Conservation (phyloP, 2,329 filamentous ascomycete genomes). For the Fusarium pininemorale region DNA sequence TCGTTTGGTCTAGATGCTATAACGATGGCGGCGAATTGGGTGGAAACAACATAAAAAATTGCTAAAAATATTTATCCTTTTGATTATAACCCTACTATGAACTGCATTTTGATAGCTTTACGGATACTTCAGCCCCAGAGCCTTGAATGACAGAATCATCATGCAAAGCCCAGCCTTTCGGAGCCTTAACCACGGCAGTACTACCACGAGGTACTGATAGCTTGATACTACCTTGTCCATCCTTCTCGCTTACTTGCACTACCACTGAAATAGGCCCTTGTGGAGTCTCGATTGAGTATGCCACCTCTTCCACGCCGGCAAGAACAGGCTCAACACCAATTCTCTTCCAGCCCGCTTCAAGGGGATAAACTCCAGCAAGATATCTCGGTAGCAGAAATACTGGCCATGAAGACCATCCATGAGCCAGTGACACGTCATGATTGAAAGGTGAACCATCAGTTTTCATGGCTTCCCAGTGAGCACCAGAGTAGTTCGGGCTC, state of each 20-base stretch:
- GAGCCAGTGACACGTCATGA: not conserved
- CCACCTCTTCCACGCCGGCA: not conserved
- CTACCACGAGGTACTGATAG: not conserved
- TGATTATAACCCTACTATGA: too few relatives aligned
- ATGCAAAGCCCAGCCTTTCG: not conserved
- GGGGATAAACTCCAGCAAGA: not conserved
- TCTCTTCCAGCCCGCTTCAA: not conserved
- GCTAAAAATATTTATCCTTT: too few relatives aligned
- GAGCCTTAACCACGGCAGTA: not conserved
- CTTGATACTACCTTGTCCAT: not conserved
- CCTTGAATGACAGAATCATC: not conserved
- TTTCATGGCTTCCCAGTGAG: slow-evolving; percentile 2
- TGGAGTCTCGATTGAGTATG: not conserved
- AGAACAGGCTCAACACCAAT: slow-evolving; percentile 1
- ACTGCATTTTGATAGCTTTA: not conserved
- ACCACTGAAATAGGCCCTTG: fast-evolving
- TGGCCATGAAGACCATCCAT: slow-evolving; percentile 8
- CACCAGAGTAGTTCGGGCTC: not conserved
- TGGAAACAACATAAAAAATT: too few relatives aligned
- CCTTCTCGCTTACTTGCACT: fast-evolving
- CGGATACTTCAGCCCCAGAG: not conserved
- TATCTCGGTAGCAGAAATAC: not conserved
- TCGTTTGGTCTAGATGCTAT: not conserved
- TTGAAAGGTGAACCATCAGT: not conserved
- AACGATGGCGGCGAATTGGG: fast-evolving